Evolutionary conservation across 1,284 basidiomycete species (phyloP).

Genomic region (Dichomitus squalens): DNA sequence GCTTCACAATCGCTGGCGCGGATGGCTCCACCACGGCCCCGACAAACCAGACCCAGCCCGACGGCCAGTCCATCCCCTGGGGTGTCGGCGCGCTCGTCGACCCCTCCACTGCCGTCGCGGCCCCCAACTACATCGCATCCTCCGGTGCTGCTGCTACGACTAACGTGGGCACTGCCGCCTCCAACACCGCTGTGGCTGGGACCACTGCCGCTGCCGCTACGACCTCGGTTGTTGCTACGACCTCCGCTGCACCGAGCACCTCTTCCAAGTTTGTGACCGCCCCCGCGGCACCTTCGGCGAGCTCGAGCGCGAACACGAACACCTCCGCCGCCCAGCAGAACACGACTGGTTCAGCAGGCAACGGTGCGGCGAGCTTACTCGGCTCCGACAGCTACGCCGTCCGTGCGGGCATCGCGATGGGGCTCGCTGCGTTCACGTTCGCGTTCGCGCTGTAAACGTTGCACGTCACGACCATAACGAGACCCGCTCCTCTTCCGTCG

Average conservation of each 20-base stretch:
- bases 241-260: background rate
- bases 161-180: background rate
- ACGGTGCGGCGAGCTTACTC: slow-evolving; percentile 15
- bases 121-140: slow-evolving; percentile 23
- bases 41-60: slow-evolving; percentile 54
- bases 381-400: slow-evolving; percentile 21
- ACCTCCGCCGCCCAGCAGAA: background rate
- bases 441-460: slow-evolving; percentile 20
- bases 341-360: background rate
- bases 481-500: background rate
- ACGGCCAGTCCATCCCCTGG: slow-evolving; percentile 62
- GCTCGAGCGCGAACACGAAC: background rate
- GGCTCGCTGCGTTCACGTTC: slow-evolving; percentile 27
- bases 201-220: background rate
- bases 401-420: slow-evolving; percentile 23
- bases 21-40: slow-evolving; percentile 53
- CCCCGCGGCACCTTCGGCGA: slow-evolving; percentile 1
- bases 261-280: background rate
- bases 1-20: slow-evolving; percentile 74
- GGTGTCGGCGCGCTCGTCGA: slow-evolving; percentile 66
- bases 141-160: background rate
- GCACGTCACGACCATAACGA: background rate
- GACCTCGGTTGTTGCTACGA: background rate
- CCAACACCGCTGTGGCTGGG: background rate
- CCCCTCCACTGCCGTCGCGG: slow-evolving; percentile 29